phyloP scores from a whole-genome alignment of 2,329 filamentous ascomycete species.

The Penicillium sp. region DNA sequence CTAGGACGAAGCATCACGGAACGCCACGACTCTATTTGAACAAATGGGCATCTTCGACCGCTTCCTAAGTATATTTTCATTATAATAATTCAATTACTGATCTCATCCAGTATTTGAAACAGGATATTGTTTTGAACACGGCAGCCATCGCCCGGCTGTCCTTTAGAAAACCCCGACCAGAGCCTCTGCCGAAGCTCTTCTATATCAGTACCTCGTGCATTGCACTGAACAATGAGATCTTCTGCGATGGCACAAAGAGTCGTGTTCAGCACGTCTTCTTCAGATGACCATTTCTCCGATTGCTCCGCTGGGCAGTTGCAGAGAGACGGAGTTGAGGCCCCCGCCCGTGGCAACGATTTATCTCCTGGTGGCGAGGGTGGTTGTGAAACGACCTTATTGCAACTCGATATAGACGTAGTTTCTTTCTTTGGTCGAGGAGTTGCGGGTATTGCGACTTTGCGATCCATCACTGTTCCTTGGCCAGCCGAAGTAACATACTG shows the following conservation, averaged over 20 bases:
- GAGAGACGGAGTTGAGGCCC: conserved; percentile 9
- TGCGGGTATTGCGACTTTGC: conserved; percentile 37
- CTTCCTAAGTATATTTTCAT: no score
- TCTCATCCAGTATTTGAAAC: conserved; percentile 42
- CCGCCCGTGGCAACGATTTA: background rate
- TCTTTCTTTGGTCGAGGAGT: background rate
- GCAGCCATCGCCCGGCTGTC: conserved; percentile 32
- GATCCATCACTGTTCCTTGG: conserved; percentile 15
- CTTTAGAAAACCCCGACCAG: conserved; percentile 35
- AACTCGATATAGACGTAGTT: background rate
- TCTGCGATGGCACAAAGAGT: conserved; percentile 42
- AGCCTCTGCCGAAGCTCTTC: conserved; percentile 37
- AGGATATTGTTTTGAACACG: conserved; percentile 45
- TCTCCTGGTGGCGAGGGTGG: background rate
- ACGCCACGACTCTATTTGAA: no score
- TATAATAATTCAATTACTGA: conserved; percentile 26
- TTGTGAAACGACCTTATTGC: background rate
- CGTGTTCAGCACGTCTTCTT: conserved; percentile 32
- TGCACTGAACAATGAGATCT: conserved; percentile 39
- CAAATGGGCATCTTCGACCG: no score
- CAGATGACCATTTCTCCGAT: conserved; percentile 14
- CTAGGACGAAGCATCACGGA: no score
- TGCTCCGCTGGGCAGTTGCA: conserved; percentile 27
- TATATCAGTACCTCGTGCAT: conserved; percentile 36
- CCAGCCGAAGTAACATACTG: conserved; percentile 27